A percentile compares a stretch with the other conserved stretches of the same genome.
These are phyloP conservation scores for Fusarium keratoplasticum DNA, from an alignment of 2,329 filamentous ascomycete species.

Conservation along the genomic window DNA sequence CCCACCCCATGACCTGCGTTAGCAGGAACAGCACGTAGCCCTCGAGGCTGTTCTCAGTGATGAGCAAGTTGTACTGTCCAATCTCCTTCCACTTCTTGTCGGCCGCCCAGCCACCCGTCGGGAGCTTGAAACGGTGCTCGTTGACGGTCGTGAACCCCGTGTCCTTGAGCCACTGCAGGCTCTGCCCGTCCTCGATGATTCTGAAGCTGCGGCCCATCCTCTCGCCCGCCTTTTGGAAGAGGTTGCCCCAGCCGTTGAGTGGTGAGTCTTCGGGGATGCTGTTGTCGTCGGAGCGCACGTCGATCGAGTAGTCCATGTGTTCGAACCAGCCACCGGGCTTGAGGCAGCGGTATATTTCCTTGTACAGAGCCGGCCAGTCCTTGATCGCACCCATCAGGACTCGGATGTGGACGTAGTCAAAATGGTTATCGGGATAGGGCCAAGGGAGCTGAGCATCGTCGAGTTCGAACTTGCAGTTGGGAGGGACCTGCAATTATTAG, in stretches of 20 bases:
- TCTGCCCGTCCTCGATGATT: constrained; percentile 37
- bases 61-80: constrained; percentile 43
- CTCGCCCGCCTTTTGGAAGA: constrained; percentile 42
- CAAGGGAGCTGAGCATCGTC: constrained; percentile 48
- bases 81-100: constrained; percentile 41
- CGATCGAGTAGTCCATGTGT: constrained; percentile 42
- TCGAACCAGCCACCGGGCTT: constrained; percentile 64
- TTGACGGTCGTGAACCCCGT: constrained; percentile 28
- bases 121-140: constrained; percentile 42
- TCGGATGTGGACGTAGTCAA: constrained; percentile 71
- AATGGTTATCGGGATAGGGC: constrained; percentile 48
- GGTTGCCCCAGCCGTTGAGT: constrained; percentile 36
- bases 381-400: constrained; percentile 65
- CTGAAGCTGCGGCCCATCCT: constrained; percentile 44
- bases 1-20: not conserved
- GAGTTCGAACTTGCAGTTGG: constrained; percentile 56
- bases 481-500: constrained; percentile 56
- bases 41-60: constrained; percentile 12
- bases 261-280: constrained; percentile 40
- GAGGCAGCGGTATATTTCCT: constrained; percentile 61
- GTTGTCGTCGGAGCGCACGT: constrained; percentile 43
- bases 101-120: constrained; percentile 37
- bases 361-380: constrained; percentile 67
- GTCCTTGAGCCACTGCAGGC: constrained; percentile 7
- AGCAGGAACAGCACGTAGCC: not conserved